Percentiles rank a stretch among this genome's conserved stretches.
Evolutionary conservation across 2,329 filamentous ascomycete species (phyloP).

Genomic region (Parascedosporium putredinis): DNA sequence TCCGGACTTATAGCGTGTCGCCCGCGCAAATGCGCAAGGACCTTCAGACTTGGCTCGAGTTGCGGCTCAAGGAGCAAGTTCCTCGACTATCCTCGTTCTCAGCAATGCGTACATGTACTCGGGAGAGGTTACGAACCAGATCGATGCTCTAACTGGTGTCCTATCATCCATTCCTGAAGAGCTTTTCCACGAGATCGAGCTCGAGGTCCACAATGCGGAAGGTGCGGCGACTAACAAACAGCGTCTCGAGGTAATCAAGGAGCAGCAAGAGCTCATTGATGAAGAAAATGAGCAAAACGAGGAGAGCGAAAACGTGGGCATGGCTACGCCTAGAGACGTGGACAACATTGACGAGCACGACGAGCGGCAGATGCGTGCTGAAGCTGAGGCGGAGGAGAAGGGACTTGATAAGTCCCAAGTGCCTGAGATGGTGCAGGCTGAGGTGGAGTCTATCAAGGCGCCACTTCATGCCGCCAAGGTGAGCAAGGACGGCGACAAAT

Average conservation of each 20-base stretch:
- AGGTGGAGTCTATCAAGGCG: constrained; percentile 17
- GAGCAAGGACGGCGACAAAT: constrained; percentile 16
- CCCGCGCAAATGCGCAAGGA: constrained; percentile 82
- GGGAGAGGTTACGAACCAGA: constrained; percentile 79
- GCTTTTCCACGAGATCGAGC: constrained; percentile 97
- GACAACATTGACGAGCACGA: constrained; percentile 95
- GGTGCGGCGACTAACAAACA: constrained; percentile 98
- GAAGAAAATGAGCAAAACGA: constrained; percentile 92
- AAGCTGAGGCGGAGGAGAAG: constrained; percentile 22
- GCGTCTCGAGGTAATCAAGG: constrained; percentile 92
- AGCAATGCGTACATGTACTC: constrained; percentile 99
- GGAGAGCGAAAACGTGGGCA: constrained; percentile 63
- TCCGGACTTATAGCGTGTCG: constrained; percentile 85
- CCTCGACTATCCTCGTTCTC: constrained; percentile 91
- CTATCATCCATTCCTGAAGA: constrained; percentile 94
- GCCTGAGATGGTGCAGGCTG: constrained; percentile 13
- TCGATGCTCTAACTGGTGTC: constrained; percentile 86
- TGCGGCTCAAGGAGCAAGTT: constrained; percentile 88
- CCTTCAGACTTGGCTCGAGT: constrained; percentile 85
- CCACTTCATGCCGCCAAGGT: constrained; percentile 10
- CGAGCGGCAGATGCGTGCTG: constrained; percentile 48
- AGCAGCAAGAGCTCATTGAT: constrained; percentile 95
- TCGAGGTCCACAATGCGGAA: constrained; percentile 94
- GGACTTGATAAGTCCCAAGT: constrained; percentile 14
- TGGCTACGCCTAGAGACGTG: constrained; percentile 68